Evolutionary conservation across 2,329 filamentous ascomycete species (phyloP).

Genomic region (Colletotrichum tropicale): DNA sequence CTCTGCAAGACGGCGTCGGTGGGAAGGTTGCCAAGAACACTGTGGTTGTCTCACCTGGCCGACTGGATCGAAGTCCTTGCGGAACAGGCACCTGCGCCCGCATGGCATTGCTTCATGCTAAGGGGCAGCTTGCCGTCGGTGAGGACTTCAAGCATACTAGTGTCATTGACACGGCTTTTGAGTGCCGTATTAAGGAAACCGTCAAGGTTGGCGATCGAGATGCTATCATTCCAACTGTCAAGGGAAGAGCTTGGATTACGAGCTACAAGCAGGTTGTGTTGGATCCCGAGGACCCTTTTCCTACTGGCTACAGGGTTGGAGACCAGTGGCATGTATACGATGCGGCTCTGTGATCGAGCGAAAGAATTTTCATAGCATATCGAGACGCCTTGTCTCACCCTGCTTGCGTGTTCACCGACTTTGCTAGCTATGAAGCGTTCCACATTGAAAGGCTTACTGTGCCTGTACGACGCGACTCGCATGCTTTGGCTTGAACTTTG

Average conservation of each 20-base stretch:
- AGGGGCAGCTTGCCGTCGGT: conserved; percentile 37
- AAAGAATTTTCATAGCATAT: background rate
- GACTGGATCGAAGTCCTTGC: conserved; percentile 51
- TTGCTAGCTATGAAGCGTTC: background rate
- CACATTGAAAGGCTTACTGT: background rate
- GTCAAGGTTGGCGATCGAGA: conserved; percentile 41
- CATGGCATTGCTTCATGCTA: conserved; percentile 46
- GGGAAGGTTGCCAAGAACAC: conserved; percentile 40
- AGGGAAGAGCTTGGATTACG: conserved; percentile 50
- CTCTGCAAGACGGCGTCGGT: conserved; percentile 24
- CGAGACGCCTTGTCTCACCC: background rate
- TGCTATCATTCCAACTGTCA: conserved; percentile 44
- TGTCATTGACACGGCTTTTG: conserved; percentile 45
- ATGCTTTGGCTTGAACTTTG: background rate
- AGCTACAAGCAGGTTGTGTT: conserved; percentile 46
- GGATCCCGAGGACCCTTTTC: conserved; percentile 48
- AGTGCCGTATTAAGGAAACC: conserved; percentile 36
- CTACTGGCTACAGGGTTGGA: conserved; percentile 30
- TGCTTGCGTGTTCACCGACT: background rate
- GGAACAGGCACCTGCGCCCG: conserved; percentile 49
- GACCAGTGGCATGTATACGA: background rate
- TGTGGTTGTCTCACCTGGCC: conserved; percentile 47
- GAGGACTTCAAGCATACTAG: conserved; percentile 43
- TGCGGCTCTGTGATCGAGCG: background rate
- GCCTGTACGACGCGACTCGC: background rate